phyloP scores from a whole-genome alignment of 192 early-diverging fungal species.

The Backusella luteola region DNA sequence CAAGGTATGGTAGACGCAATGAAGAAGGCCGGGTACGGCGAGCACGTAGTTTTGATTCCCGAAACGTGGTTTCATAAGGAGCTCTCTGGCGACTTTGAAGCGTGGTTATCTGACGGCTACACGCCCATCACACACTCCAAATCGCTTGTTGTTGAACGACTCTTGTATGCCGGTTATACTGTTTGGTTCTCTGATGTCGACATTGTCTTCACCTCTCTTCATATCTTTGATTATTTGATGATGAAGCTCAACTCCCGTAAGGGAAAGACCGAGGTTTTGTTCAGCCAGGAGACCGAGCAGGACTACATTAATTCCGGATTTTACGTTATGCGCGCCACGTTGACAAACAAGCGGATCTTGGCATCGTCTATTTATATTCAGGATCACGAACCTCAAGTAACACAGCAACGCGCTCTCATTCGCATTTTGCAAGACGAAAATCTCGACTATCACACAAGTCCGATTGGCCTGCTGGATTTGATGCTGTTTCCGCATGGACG shows the following conservation, averaged over 20 bases:
- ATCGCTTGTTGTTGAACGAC: constrained; percentile 37
- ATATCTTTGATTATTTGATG: constrained; percentile 28
- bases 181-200: constrained; percentile 43
- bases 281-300: constrained; percentile 34
- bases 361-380: constrained; percentile 33
- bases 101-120: constrained; percentile 24
- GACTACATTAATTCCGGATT: constrained; percentile 36
- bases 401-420: constrained; percentile 39
- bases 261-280: constrained; percentile 20
- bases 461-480: constrained; percentile 29
- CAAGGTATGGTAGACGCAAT: constrained; percentile 30
- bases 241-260: constrained; percentile 23
- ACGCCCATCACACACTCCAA: constrained; percentile 41
- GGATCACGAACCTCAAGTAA: constrained; percentile 24
- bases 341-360: constrained; percentile 31
- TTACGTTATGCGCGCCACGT: constrained; percentile 36
- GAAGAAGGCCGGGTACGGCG: constrained; percentile 18
- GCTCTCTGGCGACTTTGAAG: constrained; percentile 16
- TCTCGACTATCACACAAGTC: constrained; percentile 18
- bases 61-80: constrained; percentile 38
- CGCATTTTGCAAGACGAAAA: constrained; percentile 27
- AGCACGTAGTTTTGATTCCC: constrained; percentile 34
- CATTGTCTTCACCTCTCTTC: constrained; percentile 30
- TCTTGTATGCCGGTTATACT: constrained; percentile 30
- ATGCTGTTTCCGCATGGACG: constrained; percentile 36